Percentiles rank a stretch among this genome's conserved stretches.
Evolutionary conservation across 306 rosid species (phyloP).

Genomic region (Calophaca sinica): DNA sequence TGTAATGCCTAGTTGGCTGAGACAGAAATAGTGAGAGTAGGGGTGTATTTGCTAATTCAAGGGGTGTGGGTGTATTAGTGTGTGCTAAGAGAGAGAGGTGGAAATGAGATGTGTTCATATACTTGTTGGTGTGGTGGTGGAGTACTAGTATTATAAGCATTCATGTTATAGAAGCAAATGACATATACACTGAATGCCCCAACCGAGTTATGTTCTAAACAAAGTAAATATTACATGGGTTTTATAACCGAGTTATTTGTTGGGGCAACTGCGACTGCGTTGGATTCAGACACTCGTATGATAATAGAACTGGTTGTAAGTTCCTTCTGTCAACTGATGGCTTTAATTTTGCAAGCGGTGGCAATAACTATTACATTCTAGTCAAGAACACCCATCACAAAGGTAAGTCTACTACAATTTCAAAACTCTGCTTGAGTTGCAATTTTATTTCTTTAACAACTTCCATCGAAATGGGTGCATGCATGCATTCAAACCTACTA

Average conservation of each 20-base stretch:
- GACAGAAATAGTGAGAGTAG: too few relatives aligned
- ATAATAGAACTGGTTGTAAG: conserved; percentile 33
- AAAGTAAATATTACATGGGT: neutral
- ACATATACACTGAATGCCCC: neutral
- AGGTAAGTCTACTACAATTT: neutral
- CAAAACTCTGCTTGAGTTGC: too few relatives aligned
- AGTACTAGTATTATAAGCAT: neutral
- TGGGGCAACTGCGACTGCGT: conserved; percentile 44
- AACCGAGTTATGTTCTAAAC: neutral
- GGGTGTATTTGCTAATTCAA: too few relatives aligned
- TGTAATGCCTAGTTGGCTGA: too few relatives aligned
- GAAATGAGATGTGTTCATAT: too few relatives aligned
- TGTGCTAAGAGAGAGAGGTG: too few relatives aligned
- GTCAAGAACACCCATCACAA: neutral
- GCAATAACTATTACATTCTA: neutral
- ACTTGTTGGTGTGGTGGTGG: neutral
- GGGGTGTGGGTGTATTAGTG: too few relatives aligned
- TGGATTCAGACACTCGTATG: neutral
- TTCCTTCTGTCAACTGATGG: neutral
- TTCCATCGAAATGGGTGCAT: too few relatives aligned
- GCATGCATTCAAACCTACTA: too few relatives aligned
- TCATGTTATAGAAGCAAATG: neutral
- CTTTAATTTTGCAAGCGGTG: neutral
- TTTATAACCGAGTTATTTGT: conserved; percentile 39
- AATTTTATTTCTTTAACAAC: too few relatives aligned